Conservation (phyloP, 108 stramenopile species). For the Skeletonema menzelii region DNA sequence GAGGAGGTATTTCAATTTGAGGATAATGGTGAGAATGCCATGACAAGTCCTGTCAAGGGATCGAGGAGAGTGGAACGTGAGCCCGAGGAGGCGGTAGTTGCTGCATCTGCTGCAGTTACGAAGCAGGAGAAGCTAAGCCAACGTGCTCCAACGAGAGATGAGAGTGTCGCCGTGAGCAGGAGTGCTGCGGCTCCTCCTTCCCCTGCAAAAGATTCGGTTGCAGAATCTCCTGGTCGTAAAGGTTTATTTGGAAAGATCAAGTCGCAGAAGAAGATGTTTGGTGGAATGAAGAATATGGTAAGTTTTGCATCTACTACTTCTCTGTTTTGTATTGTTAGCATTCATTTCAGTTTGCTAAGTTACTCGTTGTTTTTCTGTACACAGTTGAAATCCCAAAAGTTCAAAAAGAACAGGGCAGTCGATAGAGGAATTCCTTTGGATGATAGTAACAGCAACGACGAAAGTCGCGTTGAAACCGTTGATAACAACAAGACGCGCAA, state of each 20-base stretch:
- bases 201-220: not conserved
- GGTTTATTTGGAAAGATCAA: slow-evolving; percentile 20
- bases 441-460: not conserved
- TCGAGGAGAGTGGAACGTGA: not conserved
- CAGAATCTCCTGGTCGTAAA: slow-evolving; percentile 16
- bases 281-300: not conserved
- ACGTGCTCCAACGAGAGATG: not conserved
- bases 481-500: not conserved
- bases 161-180: not conserved
- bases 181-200: not conserved
- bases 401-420: not conserved
- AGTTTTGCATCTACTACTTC: not conserved
- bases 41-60: not conserved
- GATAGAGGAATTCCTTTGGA: slow-evolving; percentile 2
- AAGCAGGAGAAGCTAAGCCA: not conserved
- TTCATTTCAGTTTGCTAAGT: not conserved
- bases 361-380: not conserved
- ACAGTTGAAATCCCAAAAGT: not conserved
- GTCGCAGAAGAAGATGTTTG: not conserved
- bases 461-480: not conserved
- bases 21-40: not conserved
- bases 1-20: not conserved
- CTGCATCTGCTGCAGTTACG: slow-evolving; percentile 12
- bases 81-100: not conserved
- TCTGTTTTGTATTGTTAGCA: not conserved